These are phyloP conservation scores for Rhizoctonia solani DNA, from an alignment of 1,284 basidiomycete genomes.

Conservation along the genomic window DNA sequence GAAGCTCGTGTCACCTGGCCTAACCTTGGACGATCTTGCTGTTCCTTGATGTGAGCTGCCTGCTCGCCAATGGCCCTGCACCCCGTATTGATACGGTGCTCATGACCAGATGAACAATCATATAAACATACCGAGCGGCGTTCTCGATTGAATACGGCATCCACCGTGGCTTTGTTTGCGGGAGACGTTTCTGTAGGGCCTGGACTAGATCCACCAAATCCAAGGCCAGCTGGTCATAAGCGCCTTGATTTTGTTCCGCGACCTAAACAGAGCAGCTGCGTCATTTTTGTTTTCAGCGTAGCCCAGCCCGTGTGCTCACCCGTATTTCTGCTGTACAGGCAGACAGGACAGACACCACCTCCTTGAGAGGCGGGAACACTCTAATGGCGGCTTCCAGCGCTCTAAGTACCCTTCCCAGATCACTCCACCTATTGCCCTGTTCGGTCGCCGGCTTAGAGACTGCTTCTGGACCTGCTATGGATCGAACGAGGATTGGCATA, in stretches of 20 bases:
- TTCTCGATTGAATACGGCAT: background rate
- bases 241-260: background rate
- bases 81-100: no score
- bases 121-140: background rate
- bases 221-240: background rate
- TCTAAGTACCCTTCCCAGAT: no score
- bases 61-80: background rate
- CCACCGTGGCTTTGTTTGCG: background rate
- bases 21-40: background rate
- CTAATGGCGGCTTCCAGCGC: background rate
- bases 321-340: background rate
- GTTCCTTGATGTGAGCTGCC: background rate
- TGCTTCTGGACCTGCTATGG: no score
- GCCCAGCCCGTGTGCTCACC: background rate
- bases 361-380: background rate
- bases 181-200: background rate
- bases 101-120: background rate
- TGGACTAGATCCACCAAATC: background rate
- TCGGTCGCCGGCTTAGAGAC: no score
- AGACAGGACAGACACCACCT: background rate
- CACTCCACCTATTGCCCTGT: no score
- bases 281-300: background rate
- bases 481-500: no score
- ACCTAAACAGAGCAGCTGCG: background rate
- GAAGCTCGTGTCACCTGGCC: background rate